A percentile compares a stretch with the other conserved stretches of the same genome.
Evolutionary conservation across 495 filamentous ascomycete species (phyloP).

Genomic region (Tuber magnatum): DNA sequence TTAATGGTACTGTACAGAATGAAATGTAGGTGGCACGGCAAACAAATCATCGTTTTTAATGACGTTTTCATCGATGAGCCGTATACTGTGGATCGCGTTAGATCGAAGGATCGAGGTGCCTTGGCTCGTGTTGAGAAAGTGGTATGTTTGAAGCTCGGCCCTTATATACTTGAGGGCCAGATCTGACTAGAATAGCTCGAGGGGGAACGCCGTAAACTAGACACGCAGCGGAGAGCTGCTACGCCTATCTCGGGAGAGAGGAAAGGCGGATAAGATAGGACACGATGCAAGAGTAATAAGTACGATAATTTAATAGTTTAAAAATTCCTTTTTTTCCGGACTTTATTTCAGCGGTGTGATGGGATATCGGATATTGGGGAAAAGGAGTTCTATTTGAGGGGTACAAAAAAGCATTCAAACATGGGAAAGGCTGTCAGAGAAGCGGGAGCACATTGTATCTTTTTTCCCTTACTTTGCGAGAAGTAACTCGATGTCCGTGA

Average conservation of each 20-base stretch:
- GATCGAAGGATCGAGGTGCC: constrained; percentile 47
- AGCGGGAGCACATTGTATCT: background rate
- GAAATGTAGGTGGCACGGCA: constrained; percentile 57
- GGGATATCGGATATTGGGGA: background rate
- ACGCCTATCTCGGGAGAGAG: constrained; percentile 35
- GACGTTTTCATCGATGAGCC: constrained; percentile 56
- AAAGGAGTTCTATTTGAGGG: constrained; percentile 1
- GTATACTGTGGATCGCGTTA: constrained; percentile 56
- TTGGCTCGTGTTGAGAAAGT: constrained; percentile 58
- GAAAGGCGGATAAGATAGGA: constrained; percentile 30
- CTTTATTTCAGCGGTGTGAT: background rate
- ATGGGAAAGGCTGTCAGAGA: background rate
- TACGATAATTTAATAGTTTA: background rate
- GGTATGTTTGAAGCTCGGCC: constrained; percentile 43
- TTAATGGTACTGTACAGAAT: constrained; percentile 40
- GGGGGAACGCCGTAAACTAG: constrained; percentile 38
- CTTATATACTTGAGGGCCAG: background rate
- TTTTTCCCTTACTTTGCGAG: background rate
- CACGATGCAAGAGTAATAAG: constrained; percentile 2
- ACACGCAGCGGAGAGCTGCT: constrained; percentile 29
- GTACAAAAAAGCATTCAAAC: background rate
- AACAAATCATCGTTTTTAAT: constrained; percentile 58
- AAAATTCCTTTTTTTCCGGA: background rate
- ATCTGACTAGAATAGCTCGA: constrained; percentile 30
- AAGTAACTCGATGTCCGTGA: background rate